Conservation (phyloP, 1,284 basidiomycete species). For the Rugosomyces carneus region DNA sequence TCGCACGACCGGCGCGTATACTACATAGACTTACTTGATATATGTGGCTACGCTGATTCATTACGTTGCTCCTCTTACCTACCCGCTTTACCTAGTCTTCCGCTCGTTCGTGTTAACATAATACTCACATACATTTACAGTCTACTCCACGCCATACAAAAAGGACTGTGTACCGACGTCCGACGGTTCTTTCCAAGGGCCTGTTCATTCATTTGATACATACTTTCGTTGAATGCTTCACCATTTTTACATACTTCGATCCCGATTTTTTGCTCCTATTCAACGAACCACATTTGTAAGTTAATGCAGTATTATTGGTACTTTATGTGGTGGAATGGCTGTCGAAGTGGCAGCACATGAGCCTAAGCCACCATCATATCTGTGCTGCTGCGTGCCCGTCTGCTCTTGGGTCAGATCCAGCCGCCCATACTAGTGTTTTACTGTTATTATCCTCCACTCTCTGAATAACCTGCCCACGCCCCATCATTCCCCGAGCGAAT, state of each 20-base stretch:
- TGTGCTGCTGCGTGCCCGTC: constrained; percentile 89
- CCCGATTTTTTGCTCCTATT: neutral
- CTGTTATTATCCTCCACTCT: constrained; percentile 62
- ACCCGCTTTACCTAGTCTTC: neutral
- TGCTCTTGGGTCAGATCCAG: constrained; percentile 80
- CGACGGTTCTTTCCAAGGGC: too few relatives aligned
- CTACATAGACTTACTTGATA: constrained; percentile 11
- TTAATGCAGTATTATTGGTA: too few relatives aligned
- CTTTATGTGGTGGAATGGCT: too few relatives aligned
- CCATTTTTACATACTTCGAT: too few relatives aligned
- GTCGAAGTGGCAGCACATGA: too few relatives aligned
- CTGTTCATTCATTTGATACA: constrained; percentile 5
- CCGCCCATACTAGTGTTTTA: constrained; percentile 70
- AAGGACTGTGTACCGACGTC: neutral
- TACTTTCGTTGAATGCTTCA: neutral
- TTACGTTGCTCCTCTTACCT: neutral
- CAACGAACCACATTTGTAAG: too few relatives aligned
- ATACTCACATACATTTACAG: too few relatives aligned
- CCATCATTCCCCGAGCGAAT: constrained; percentile 67
- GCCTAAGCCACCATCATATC: constrained; percentile 59
- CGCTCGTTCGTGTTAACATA: neutral
- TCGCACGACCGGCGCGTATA: constrained; percentile 7
- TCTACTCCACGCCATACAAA: neutral
- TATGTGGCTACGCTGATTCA: neutral
- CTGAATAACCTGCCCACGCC: constrained; percentile 93